These are phyloP conservation scores for Plasmopara halstedii DNA, from an alignment of 352 stramenopile genomes.

Conservation along the genomic window DNA sequence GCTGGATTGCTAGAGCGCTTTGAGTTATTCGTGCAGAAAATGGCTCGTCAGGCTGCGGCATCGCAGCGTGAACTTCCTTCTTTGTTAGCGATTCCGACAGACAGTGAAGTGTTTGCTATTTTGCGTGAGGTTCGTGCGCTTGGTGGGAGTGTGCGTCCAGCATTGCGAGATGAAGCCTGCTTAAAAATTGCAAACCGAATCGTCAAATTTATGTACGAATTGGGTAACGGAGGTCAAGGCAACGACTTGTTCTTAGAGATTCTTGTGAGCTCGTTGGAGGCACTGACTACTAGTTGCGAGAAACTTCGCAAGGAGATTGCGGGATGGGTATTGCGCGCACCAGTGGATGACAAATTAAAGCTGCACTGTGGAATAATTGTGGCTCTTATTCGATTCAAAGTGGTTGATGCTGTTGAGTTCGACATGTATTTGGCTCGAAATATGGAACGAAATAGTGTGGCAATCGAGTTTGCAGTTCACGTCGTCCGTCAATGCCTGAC, in stretches of 20 bases:
- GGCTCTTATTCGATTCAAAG: conserved; percentile 91
- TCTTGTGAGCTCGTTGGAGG: conserved; percentile 91
- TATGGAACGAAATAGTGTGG: conserved; percentile 92
- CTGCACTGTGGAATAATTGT: conserved; percentile 95
- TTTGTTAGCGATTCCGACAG: conserved; percentile 51
- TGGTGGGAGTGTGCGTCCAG: conserved; percentile 63
- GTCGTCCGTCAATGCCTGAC: conserved; percentile 90
- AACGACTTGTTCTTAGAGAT: conserved; percentile 94
- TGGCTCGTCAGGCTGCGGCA: conserved; percentile 63
- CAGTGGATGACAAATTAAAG: conserved; percentile 92
- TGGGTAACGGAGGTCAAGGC: conserved; percentile 68
- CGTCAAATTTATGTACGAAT: conserved; percentile 97
- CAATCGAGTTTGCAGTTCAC: conserved; percentile 95
- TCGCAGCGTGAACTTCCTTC: conserved; percentile 73
- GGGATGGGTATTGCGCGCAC: conserved; percentile 90
- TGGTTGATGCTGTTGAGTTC: conserved; percentile 90
- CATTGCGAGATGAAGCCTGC: conserved; percentile 84
- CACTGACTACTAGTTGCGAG: conserved; percentile 87
- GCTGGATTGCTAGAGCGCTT: conserved; percentile 81
- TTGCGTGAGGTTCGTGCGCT: conserved; percentile 72
- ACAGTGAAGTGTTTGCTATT: conserved; percentile 82
- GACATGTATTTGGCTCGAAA: conserved; percentile 93
- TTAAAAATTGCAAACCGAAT: conserved; percentile 95
- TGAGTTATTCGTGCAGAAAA: conserved; percentile 83
- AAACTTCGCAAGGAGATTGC: conserved; percentile 93